A percentile compares a stretch with the other conserved stretches of the same genome.
These are phyloP conservation scores for Porphyridium purpureum DNA, from an alignment of 23 red algal genomes.

Conservation along the genomic window DNA sequence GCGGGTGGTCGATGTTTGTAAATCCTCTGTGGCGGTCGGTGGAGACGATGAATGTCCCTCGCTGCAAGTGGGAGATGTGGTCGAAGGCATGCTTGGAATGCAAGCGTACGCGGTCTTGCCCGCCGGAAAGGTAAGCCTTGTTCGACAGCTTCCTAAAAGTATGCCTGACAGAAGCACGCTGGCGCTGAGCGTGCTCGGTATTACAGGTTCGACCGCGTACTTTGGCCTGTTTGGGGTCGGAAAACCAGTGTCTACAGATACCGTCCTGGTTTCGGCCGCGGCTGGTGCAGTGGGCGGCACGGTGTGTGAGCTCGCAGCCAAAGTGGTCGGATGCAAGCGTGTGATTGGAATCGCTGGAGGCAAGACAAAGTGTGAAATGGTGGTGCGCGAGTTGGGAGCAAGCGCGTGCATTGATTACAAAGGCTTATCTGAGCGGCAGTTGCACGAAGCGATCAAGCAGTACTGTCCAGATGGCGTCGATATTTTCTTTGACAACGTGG, in stretches of 20 bases:
- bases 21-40: too few species aligned
- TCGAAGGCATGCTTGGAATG: slow-evolving; percentile 33
- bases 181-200: slow-evolving; percentile 40
- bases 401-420: slow-evolving; percentile 48
- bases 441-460: slow-evolving; percentile 20
- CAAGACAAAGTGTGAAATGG: slow-evolving; percentile 23
- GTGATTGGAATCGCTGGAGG: slow-evolving; percentile 53
- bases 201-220: slow-evolving; percentile 53
- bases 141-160: too few species aligned
- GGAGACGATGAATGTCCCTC: too few species aligned
- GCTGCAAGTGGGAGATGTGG: slow-evolving; percentile 3
- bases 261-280: slow-evolving; percentile 57
- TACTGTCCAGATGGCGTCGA: slow-evolving; percentile 24
- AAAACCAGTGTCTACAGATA: slow-evolving; percentile 3
- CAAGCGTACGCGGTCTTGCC: slow-evolving; percentile 14
- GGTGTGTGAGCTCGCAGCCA: slow-evolving; percentile 46
- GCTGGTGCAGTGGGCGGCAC: slow-evolving; percentile 55
- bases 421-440: slow-evolving; percentile 10
- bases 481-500: slow-evolving; percentile 67
- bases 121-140: slow-evolving; percentile 11
- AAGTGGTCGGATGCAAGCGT: slow-evolving; percentile 24
- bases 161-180: too few species aligned
- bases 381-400: slow-evolving; percentile 33
- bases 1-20: slow-evolving; percentile 18
- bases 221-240: slow-evolving; percentile 47